Conservation (phyloP, 768 basidiomycete species). For the Leucosporidium yakuticum region DNA sequence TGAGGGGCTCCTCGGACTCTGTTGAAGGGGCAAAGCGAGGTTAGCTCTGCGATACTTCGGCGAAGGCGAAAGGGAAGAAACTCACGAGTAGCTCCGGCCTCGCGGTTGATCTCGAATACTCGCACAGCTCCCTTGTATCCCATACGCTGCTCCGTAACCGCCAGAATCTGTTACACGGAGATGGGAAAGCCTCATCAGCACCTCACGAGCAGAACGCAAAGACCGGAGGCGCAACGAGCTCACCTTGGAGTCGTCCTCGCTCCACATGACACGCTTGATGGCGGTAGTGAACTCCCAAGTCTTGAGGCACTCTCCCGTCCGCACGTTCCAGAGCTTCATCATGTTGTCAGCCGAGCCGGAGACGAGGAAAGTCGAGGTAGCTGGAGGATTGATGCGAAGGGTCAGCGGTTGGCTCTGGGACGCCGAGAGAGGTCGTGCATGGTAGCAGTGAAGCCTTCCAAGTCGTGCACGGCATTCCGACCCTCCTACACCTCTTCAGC, state of each 20-base stretch:
- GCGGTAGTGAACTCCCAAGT: conserved; percentile 98
- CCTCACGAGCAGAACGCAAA: not conserved
- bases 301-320: conserved; percentile 83
- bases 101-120: conserved; percentile 78
- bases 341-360: conserved; percentile 93
- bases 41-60: not conserved
- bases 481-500: not conserved
- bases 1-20: conserved; percentile 28
- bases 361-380: conserved; percentile 74
- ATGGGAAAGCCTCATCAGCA: not conserved
- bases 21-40: conserved; percentile 6
- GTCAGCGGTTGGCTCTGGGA: not conserved
- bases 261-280: conserved; percentile 91
- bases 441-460: too few relatives aligned
- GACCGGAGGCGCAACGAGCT: not conserved
- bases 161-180: conserved; percentile 59
- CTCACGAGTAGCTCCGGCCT: conserved; percentile 50
- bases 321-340: conserved; percentile 81
- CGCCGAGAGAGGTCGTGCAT: too few relatives aligned
- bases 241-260: conserved; percentile 59
- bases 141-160: conserved; percentile 96
- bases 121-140: conserved; percentile 84
- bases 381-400: conserved; percentile 45
- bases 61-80: not conserved
- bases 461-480: not conserved